Evolutionary conservation across 2,329 filamentous ascomycete genomes (phyloP).

Genomic region (Beauveria bassiana): DNA sequence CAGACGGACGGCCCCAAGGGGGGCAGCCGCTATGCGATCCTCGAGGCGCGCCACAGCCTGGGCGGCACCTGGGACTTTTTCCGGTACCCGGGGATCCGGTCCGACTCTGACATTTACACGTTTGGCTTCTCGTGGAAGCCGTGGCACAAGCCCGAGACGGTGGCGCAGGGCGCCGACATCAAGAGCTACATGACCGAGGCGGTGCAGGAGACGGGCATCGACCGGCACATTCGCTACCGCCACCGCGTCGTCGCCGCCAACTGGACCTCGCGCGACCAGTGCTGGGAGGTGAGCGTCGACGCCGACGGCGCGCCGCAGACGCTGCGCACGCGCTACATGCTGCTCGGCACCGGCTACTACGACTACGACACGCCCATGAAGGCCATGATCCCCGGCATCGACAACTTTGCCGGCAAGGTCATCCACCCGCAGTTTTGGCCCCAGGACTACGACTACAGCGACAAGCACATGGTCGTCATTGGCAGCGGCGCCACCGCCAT

Average conservation of each 20-base stretch:
- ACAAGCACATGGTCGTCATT: conserved; percentile 59
- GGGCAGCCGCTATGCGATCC: conserved; percentile 51
- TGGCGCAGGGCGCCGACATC: conserved; percentile 47
- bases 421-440: conserved; percentile 73
- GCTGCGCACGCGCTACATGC: conserved; percentile 40
- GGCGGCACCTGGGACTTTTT: conserved; percentile 78
- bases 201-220: conserved; percentile 42
- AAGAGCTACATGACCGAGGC: conserved; percentile 46
- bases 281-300: conserved; percentile 39
- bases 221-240: conserved; percentile 44
- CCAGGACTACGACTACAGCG: conserved; percentile 53
- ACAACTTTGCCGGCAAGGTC: conserved; percentile 32
- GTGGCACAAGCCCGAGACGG: conserved; percentile 48
- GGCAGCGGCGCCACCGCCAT: conserved; percentile 62
- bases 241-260: conserved; percentile 42
- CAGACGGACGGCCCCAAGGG: conserved; percentile 48
- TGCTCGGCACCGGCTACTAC: conserved; percentile 58
- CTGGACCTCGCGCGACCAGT: conserved; percentile 47
- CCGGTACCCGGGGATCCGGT: conserved; percentile 64
- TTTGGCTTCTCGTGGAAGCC: conserved; percentile 64
- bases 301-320: conserved; percentile 20
- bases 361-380: conserved; percentile 54
- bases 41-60: conserved; percentile 59
- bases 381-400: conserved; percentile 36
- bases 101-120: conserved; percentile 53